These are phyloP conservation scores for Talaromyces atroroseus DNA, from an alignment of 2,329 filamentous ascomycete genomes.

Conservation along the genomic window DNA sequence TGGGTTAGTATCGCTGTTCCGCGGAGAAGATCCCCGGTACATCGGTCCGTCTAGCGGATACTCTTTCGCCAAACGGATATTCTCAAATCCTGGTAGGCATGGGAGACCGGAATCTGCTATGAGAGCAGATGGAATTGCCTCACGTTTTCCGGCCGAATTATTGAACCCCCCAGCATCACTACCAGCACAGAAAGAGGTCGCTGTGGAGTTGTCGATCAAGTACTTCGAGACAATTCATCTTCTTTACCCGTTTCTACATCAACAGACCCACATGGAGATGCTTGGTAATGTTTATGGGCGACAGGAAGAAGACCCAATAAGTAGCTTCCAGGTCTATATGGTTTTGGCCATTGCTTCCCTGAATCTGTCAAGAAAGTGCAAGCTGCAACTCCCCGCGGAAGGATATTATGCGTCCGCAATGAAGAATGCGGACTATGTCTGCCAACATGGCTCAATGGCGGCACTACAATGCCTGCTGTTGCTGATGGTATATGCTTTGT, in stretches of 20 bases:
- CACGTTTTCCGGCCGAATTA: constrained; percentile 22
- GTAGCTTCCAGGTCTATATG: constrained; percentile 49
- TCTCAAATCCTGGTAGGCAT: constrained; percentile 34
- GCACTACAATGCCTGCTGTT: constrained; percentile 46
- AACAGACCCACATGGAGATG: constrained; percentile 35
- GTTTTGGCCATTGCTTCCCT: constrained; percentile 48
- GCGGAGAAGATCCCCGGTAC: constrained; percentile 44
- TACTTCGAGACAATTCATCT: constrained; percentile 48
- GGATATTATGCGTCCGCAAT: constrained; percentile 48
- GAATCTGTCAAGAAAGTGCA: constrained; percentile 41
- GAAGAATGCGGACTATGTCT: constrained; percentile 42
- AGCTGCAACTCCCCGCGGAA: constrained; percentile 43
- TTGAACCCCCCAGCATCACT: constrained; percentile 26
- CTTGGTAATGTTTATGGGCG: constrained; percentile 33
- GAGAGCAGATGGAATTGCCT: constrained; percentile 13
- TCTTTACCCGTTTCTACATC: constrained; percentile 48
- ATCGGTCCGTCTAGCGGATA: constrained; percentile 54
- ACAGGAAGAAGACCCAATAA: constrained; percentile 24
- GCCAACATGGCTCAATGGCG: constrained; percentile 45
- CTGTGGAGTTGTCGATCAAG: constrained; percentile 38
- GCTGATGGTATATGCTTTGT: constrained; percentile 45
- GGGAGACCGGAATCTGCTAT: constrained; percentile 8
- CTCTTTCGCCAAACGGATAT: constrained; percentile 48
- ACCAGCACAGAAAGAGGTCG: constrained; percentile 31
- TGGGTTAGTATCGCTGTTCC: constrained; percentile 15